Evolutionary conservation across 306 rosid genomes (phyloP).

Genomic region (Prunus persica): DNA sequence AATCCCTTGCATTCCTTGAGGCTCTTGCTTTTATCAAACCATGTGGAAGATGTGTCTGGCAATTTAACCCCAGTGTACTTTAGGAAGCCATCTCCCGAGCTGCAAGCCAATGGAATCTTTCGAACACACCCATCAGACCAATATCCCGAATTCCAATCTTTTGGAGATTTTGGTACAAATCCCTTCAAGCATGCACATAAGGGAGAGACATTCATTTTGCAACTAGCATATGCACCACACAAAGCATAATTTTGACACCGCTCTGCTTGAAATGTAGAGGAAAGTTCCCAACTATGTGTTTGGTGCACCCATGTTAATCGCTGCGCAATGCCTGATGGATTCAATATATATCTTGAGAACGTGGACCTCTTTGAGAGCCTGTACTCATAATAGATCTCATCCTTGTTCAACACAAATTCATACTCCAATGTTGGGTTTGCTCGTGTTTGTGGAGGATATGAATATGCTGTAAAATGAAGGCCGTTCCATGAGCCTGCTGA

Average conservation of each 20-base stretch:
- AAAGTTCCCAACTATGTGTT: neutral
- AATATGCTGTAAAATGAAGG: neutral
- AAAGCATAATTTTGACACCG: constrained; percentile 39
- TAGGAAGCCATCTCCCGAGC: too few species aligned
- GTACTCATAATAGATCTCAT: constrained; percentile 40
- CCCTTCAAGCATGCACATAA: constrained; percentile 45
- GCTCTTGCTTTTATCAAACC: constrained; percentile 5
- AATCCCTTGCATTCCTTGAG: constrained; percentile 19
- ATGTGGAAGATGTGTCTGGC: too few species aligned
- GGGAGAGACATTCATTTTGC: constrained; percentile 21
- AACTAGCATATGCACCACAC: constrained; percentile 47
- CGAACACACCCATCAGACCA: constrained; percentile 50
- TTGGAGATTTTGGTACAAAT: constrained; percentile 27
- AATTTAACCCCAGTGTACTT: too few species aligned
- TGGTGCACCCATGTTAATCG: too few species aligned
- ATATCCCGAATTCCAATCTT: constrained; percentile 23
- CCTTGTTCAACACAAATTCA: constrained; percentile 23
- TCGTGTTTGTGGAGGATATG: neutral
- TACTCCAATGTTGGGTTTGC: constrained; percentile 20
- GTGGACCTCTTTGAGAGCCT: constrained; percentile 21
- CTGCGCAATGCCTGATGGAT: too few species aligned
- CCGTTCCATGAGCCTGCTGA: neutral
- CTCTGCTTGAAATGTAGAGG: neutral
- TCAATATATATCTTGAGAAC: constrained; percentile 29
- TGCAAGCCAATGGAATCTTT: neutral